A percentile compares a stretch with the other conserved stretches of the same genome.
Conservation (phyloP, 441 rosid species). For the Populus tomentosa region DNA sequence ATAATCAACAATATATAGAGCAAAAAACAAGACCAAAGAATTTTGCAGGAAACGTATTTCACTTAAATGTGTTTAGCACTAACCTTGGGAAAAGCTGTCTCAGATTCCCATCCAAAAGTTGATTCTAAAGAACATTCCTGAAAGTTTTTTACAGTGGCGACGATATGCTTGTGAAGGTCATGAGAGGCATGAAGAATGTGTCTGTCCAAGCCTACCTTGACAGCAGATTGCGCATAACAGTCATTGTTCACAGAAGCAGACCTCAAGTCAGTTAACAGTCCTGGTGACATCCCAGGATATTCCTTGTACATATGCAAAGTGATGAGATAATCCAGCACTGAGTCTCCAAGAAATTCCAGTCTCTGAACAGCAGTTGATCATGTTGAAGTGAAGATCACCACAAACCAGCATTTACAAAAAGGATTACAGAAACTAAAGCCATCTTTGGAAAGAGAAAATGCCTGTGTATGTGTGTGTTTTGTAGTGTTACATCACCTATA, state of each 20-base stretch:
- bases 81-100: constrained; percentile 77
- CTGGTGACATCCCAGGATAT: constrained; percentile 69
- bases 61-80: constrained; percentile 9
- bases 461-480: neutral
- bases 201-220: constrained; percentile 58
- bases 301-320: constrained; percentile 48
- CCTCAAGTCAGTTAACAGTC: constrained; percentile 77
- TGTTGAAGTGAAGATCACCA: neutral
- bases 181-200: constrained; percentile 71
- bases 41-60: neutral
- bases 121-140: constrained; percentile 27
- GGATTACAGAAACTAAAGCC: neutral
- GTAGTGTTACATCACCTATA: neutral
- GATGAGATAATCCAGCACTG: constrained; percentile 76
- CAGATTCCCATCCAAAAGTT: constrained; percentile 80
- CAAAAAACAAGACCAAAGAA: neutral
- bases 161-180: constrained; percentile 56
- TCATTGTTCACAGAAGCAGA: constrained; percentile 94
- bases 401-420: neutral
- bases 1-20: neutral
- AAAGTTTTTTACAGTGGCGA: constrained; percentile 25
- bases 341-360: constrained; percentile 91
- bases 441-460: neutral
- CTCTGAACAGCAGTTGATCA: constrained; percentile 41
- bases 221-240: constrained; percentile 61